Percentiles rank a stretch among this genome's conserved stretches.
Conservation (phyloP, 345 rosid genomes). For the Zanthoxylum bungeanum region DNA sequence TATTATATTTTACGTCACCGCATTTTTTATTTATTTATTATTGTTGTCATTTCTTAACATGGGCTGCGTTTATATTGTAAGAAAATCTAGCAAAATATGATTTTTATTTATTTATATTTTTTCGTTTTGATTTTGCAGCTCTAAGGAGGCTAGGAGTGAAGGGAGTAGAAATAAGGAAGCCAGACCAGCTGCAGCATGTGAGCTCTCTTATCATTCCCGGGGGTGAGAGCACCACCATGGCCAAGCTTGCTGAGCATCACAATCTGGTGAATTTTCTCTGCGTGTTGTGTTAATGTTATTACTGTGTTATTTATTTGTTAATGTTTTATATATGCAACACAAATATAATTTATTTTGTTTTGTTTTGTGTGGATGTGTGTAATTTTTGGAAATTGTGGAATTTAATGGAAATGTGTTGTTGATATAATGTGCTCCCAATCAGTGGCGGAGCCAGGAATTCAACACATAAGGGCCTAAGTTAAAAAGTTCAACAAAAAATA, state of each 20-base stretch:
- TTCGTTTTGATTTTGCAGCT: conserved; percentile 27
- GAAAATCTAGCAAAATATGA: neutral
- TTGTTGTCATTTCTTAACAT: neutral
- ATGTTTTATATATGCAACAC: neutral
- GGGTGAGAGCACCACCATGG: conserved; percentile 99
- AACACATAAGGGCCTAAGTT: too few species aligned
- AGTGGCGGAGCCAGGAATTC: too few species aligned
- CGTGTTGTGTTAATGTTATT: neutral
- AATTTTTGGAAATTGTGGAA: neutral
- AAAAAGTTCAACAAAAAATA: too few species aligned
- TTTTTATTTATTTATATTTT: too few species aligned
- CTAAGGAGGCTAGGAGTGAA: conserved; percentile 80
- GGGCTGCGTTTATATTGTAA: neutral
- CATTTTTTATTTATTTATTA: neutral
- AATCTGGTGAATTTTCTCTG: conserved; percentile 52
- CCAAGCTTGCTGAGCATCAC: conserved; percentile 89
- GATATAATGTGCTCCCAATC: too few species aligned
- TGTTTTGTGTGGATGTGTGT: neutral
- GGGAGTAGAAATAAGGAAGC: conserved; percentile 83
- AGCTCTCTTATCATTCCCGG: conserved; percentile 93
- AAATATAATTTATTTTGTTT: neutral
- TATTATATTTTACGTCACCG: neutral
- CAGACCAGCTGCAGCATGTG: conserved; percentile 71
- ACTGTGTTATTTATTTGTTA: neutral
- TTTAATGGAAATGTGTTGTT: conserved; percentile 9